Percentiles rank a stretch among this genome's conserved stretches.
These are phyloP conservation scores for Piromyces finnis DNA, from an alignment of 192 early-diverging fungal species.

Conservation along the genomic window DNA sequence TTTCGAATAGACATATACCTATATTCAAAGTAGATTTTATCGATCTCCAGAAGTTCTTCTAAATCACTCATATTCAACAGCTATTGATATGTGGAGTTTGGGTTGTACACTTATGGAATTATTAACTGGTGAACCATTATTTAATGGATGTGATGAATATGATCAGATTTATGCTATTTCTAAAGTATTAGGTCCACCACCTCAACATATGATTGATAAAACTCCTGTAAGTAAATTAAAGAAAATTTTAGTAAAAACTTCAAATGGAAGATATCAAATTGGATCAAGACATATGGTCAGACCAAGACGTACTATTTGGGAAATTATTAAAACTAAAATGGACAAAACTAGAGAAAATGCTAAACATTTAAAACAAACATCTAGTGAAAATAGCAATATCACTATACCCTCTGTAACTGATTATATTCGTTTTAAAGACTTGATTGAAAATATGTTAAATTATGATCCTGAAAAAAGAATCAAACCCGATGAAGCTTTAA, in stretches of 20 bases:
- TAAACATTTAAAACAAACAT: neutral
- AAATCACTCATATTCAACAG: slow-evolving; percentile 10
- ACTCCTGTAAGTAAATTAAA: neutral
- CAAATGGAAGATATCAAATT: neutral
- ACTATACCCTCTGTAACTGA: neutral
- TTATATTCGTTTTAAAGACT: neutral
- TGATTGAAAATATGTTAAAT: neutral
- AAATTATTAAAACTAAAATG: neutral
- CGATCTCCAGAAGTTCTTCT: slow-evolving; percentile 21
- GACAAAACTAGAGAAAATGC: neutral
- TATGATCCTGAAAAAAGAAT: neutral
- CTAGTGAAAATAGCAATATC: neutral
- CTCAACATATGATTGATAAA: neutral
- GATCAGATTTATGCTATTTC: slow-evolving; percentile 16
- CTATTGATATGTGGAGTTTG: slow-evolving; percentile 25
- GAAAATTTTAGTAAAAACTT: neutral
- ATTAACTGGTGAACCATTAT: slow-evolving; percentile 18
- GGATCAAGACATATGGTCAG: neutral
- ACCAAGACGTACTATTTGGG: neutral
- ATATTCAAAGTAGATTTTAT: slow-evolving; percentile 22
- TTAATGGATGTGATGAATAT: slow-evolving; percentile 13
- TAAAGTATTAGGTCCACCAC: slow-evolving; percentile 2
- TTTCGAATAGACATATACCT: slow-evolving; percentile 5
- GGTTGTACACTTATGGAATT: slow-evolving; percentile 23
- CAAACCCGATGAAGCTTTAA: neutral